Percentiles rank a stretch among this genome's conserved stretches.
phyloP scores from a whole-genome alignment of 306 rosid species.

The Cucumis hystrix region DNA sequence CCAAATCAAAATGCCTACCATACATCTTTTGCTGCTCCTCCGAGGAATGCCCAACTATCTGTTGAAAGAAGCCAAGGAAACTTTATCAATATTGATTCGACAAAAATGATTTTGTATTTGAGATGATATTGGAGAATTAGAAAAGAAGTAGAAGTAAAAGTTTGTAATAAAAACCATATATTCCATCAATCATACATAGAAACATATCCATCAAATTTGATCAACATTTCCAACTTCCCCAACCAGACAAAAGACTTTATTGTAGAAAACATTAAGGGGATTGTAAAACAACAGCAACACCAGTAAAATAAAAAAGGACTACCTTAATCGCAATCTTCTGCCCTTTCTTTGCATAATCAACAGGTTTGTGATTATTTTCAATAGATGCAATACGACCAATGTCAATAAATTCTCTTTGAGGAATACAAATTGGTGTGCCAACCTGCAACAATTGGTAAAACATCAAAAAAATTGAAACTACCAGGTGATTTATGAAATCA shows the following conservation, averaged over 20 bases:
- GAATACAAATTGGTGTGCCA: constrained; percentile 92
- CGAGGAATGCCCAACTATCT: constrained; percentile 62
- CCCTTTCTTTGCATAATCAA: constrained; percentile 85
- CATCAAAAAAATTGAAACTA: constrained; percentile 12
- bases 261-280: background rate
- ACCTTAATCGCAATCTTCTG: constrained; percentile 87
- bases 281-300: background rate
- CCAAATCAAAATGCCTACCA: constrained; percentile 90
- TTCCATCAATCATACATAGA: background rate
- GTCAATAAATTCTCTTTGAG: constrained; percentile 68
- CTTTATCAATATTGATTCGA: background rate
- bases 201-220: background rate
- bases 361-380: constrained; percentile 82
- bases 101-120: background rate
- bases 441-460: constrained; percentile 35
- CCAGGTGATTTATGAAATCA: background rate
- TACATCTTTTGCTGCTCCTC: constrained; percentile 95
- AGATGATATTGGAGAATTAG: background rate
- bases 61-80: constrained; percentile 14
- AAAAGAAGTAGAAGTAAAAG: background rate
- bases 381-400: constrained; percentile 83
- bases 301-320: constrained; percentile 1
- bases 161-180: background rate
- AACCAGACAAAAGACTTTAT: background rate
- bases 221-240: background rate